phyloP scores from a whole-genome alignment of 106 monocot species.

The Hemerocallis citrina region DNA sequence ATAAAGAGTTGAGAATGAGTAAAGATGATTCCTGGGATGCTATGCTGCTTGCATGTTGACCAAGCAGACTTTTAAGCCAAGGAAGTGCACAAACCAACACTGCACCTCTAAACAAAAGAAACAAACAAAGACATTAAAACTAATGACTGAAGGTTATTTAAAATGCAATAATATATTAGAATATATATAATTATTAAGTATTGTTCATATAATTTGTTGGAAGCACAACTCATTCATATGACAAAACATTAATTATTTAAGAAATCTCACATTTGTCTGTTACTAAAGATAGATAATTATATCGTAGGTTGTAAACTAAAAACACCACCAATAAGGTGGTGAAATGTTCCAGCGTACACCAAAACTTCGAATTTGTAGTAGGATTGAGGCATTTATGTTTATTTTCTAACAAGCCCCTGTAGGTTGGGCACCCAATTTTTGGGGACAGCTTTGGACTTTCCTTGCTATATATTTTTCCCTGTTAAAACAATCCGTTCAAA shows the following conservation, averaged over 20 bases:
- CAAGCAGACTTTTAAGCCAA: slow-evolving; percentile 64
- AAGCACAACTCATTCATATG: too few relatives aligned
- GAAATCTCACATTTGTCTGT: neutral
- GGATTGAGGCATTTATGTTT: too few relatives aligned
- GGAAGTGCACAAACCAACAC: slow-evolving; percentile 63
- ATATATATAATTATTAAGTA: neutral
- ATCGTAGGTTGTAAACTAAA: neutral
- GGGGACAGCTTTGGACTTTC: too few relatives aligned
- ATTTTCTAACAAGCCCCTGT: too few relatives aligned
- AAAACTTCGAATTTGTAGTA: too few relatives aligned
- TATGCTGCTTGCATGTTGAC: slow-evolving; percentile 74
- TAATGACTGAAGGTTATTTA: neutral
- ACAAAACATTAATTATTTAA: too few relatives aligned
- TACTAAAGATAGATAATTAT: neutral
- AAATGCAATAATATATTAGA: neutral
- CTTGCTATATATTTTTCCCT: too few relatives aligned
- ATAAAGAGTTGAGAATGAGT: slow-evolving; percentile 52
- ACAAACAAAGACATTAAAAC: neutral
- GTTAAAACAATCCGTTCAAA: too few relatives aligned
- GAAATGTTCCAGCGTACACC: too few relatives aligned
- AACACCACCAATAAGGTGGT: neutral
- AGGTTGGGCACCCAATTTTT: too few relatives aligned
- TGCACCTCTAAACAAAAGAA: slow-evolving; percentile 40
- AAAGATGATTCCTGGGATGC: slow-evolving; percentile 70
- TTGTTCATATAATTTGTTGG: neutral